phyloP scores from a whole-genome alignment of 2,329 filamentous ascomycete genomes.

The Dactylonectria estremocensis region DNA sequence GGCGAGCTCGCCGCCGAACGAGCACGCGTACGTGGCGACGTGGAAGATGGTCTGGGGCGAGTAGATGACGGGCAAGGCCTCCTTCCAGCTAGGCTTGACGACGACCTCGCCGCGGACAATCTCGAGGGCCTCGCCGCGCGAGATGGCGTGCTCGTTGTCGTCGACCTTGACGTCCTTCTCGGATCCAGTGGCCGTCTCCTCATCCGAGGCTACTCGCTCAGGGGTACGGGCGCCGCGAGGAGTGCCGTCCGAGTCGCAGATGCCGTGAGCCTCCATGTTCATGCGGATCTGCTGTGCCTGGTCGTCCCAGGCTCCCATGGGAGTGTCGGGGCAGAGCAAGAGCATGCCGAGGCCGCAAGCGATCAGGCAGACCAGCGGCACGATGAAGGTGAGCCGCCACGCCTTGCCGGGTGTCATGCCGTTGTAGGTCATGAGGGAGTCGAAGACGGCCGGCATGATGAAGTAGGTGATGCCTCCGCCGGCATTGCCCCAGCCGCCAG shows the following conservation, averaged over 20 bases:
- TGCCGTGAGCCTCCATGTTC: conserved; percentile 64
- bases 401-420: conserved; percentile 77
- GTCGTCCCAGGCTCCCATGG: conserved; percentile 85
- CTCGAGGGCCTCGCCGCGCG: conserved; percentile 67
- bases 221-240: conserved; percentile 64
- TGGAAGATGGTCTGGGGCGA: conserved; percentile 71
- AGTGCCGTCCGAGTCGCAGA: conserved; percentile 59
- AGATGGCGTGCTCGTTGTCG: conserved; percentile 64
- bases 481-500: conserved; percentile 88
- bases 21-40: conserved; percentile 72
- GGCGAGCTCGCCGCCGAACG: conserved; percentile 74
- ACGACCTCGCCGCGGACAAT: conserved; percentile 68
- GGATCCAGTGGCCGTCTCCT: conserved; percentile 54
- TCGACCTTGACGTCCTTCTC: conserved; percentile 54
- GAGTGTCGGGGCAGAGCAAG: conserved; percentile 84
- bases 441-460: conserved; percentile 91
- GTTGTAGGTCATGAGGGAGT: conserved; percentile 75
- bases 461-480: conserved; percentile 95
- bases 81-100: conserved; percentile 69
- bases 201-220: conserved; percentile 55
- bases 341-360: conserved; percentile 78
- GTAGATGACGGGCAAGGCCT: conserved; percentile 61
- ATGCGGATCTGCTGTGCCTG: conserved; percentile 72
- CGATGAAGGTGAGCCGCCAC: conserved; percentile 88
- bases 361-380: conserved; percentile 84